Evolutionary conservation across 345 rosid species (phyloP).

Genomic region (Eucalyptus camaldulensis): DNA sequence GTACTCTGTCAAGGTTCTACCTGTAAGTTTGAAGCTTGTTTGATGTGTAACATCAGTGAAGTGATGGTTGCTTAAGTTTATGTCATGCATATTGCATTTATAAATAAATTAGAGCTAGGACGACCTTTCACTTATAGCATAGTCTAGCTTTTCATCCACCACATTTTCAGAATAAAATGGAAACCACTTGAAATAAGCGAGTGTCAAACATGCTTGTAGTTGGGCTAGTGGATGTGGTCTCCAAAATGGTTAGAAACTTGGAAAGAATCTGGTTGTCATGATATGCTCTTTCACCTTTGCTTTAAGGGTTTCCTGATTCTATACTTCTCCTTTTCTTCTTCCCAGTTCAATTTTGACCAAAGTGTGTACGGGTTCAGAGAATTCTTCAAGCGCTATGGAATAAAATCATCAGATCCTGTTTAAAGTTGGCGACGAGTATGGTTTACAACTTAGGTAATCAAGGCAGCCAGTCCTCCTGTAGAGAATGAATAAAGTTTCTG

Average conservation of each 20-base stretch:
- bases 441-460: background rate
- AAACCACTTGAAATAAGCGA: background rate
- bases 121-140: background rate
- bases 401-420: constrained; percentile 16
- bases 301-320: background rate
- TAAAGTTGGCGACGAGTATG: background rate
- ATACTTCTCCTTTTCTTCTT: background rate
- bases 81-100: background rate
- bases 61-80: background rate
- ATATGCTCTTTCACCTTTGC: background rate
- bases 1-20: constrained; percentile 77
- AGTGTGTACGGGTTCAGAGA: constrained; percentile 94
- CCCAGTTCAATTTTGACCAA: constrained; percentile 72
- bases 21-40: constrained; percentile 34
- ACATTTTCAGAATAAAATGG: background rate
- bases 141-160: background rate
- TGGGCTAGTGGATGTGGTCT: background rate
- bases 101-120: background rate
- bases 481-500: background rate
- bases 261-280: background rate
- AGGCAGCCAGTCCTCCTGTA: background rate
- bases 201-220: background rate
- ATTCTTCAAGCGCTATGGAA: constrained; percentile 69
- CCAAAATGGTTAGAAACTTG: background rate
- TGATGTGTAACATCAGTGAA: background rate